phyloP scores from a whole-genome alignment of 1,284 basidiomycete species.

The Leccinum variabile region DNA sequence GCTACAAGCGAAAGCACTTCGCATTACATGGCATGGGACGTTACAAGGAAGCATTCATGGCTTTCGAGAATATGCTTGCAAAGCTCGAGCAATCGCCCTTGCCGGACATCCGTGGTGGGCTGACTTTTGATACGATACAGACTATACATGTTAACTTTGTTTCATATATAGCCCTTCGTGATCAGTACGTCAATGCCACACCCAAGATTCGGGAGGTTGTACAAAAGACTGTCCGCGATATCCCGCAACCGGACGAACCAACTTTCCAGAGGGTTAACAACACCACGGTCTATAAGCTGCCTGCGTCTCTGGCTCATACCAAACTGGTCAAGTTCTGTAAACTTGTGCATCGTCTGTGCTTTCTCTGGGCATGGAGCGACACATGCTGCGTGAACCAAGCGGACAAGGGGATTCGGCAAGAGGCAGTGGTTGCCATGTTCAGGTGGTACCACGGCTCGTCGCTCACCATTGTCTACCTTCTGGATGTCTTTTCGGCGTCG shows the following conservation, averaged over 20 bases:
- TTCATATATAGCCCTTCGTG: not conserved
- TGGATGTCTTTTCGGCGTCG: not conserved
- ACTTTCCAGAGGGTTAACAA: not conserved
- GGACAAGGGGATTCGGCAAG: not conserved
- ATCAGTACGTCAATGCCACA: not conserved
- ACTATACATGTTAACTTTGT: not conserved
- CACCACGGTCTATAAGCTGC: not conserved
- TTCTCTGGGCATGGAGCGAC: not conserved
- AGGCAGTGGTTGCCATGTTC: not conserved
- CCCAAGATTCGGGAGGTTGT: not conserved
- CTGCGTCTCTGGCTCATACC: not conserved
- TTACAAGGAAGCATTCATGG: constrained; percentile 1
- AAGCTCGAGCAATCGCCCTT: not conserved
- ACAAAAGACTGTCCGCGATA: not conserved
- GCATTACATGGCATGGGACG: constrained; percentile 1
- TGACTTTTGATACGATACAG: no score
- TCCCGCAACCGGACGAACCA: constrained; percentile 2
- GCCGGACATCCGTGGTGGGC: not conserved
- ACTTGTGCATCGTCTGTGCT: not conserved
- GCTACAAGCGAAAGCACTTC: not conserved
- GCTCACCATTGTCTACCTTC: not conserved
- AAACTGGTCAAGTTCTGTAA: not conserved
- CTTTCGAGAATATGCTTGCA: constrained; percentile 1
- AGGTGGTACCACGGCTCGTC: not conserved
- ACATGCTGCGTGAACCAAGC: not conserved